Base-by-base conservation (phyloP, 805 yeast genomes). In the Kregervanrija fluxuum region DNA sequence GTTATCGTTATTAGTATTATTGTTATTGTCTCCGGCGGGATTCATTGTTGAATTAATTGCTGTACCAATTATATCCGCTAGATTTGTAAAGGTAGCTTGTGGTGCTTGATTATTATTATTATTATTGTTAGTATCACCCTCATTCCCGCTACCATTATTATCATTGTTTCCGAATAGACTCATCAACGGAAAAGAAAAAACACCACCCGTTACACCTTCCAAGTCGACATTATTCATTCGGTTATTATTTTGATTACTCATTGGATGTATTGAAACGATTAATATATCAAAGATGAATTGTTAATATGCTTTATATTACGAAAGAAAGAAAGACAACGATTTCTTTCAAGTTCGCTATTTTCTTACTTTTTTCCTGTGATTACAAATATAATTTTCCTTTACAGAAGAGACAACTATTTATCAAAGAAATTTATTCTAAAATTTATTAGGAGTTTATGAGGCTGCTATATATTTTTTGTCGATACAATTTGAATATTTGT, bases 41-140 rank as follows among this genome's bases (percentile, higher is more conserved):
- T 6, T 22, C 28, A 22, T 22, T 22, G 28, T 22, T 22, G 28
- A 22, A 6, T 43, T 34, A 16, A 43, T 15, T 5, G 37, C 38
- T 17, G 10, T 33, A 6, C 38, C 37, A 11, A 43, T 43, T 8
- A 41, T 34, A 11, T 43, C 42, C 5, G 42, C 42, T 8, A 43
- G 14, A 3, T 41, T 22, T 5, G 45, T 15, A 32, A 43, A 43
- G 3, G 14, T 14, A 14, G 35, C 8, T n/a, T 33, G 14, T 33
- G 35, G 35, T 14, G 13, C 2, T 33, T 33, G 35, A 14, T 33
- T n/a, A 14, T 14, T 34, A n/a, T 10, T 38, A 30, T 14, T 13
- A 15, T 31, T 5, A 17, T 5, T 17, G 5, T 17, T 17, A 17
- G 3, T 17, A 17, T 17, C 22, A 17, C 15, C n/a, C 3, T 11